phyloP scores from a whole-genome alignment of 306 rosid species.

The Cicer arietinum region DNA sequence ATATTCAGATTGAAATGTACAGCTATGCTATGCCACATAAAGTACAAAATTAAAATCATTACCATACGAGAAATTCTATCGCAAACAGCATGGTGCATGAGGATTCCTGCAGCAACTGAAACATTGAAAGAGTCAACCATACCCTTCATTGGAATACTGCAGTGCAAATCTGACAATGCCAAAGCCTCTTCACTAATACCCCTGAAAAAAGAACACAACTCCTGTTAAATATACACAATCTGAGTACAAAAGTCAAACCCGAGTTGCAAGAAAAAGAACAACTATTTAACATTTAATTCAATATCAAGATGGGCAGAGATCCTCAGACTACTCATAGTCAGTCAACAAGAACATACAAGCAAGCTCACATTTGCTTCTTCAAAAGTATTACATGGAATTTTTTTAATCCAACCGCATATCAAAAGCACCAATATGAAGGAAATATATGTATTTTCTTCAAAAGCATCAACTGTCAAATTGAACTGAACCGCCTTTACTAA shows the following conservation, averaged over 20 bases:
- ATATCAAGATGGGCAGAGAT: not conserved
- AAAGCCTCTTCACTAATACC: constrained; percentile 88
- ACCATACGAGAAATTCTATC: constrained; percentile 81
- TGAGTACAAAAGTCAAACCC: constrained; percentile 3
- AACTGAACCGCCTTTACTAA: constrained; percentile 21
- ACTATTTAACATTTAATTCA: constrained; percentile 13
- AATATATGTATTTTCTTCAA: not conserved
- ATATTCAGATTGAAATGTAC: too few species aligned
- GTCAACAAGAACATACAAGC: constrained; percentile 1
- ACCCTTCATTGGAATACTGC: constrained; percentile 92
- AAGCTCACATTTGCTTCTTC: constrained; percentile 22
- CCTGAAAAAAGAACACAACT: constrained; percentile 54
- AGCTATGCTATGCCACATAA: constrained; percentile 19
- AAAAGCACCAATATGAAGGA: not conserved
- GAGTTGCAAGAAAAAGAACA: constrained; percentile 1
- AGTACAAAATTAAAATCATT: constrained; percentile 42
- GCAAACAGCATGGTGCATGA: constrained; percentile 94
- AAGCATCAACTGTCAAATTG: not conserved
- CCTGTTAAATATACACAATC: not conserved
- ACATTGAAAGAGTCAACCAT: constrained; percentile 97
- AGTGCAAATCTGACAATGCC: constrained; percentile 82
- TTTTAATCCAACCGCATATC: constrained; percentile 15
- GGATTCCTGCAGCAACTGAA: constrained; percentile 95
- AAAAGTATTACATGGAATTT: constrained; percentile 12
- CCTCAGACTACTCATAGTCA: constrained; percentile 8